A percentile compares a stretch with the other conserved stretches of the same genome.
Evolutionary conservation across 192 early-diverging fungal genomes (phyloP).

Genomic region (Umbelopsis sp.): DNA sequence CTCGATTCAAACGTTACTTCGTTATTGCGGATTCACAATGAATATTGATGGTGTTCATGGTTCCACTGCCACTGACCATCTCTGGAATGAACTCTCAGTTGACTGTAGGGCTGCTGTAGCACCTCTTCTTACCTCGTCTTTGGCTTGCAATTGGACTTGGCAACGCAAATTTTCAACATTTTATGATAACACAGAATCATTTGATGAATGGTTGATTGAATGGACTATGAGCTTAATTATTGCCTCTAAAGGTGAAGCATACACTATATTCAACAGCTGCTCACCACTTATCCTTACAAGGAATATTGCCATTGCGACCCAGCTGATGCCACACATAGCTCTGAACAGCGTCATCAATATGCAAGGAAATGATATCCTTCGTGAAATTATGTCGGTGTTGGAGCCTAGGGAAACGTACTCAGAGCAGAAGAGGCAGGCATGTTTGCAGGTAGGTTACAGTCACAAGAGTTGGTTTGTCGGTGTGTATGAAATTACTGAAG

Average conservation of each 20-base stretch:
- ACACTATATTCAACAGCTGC: slow-evolving; percentile 19
- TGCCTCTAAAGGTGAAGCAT: background rate
- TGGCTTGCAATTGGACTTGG: slow-evolving; percentile 10
- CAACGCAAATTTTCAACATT: background rate
- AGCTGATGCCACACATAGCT: slow-evolving; percentile 12
- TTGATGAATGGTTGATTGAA: background rate
- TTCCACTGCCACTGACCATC: background rate
- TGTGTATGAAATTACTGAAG: no score
- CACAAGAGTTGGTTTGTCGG: no score
- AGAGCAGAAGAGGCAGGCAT: background rate
- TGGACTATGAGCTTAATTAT: slow-evolving; percentile 6
- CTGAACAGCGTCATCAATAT: background rate
- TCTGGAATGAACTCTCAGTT: background rate
- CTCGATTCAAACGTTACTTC: background rate
- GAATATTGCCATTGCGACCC: background rate
- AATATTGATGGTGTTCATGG: background rate
- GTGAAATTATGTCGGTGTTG: slow-evolving; percentile 16
- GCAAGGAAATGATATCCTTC: background rate
- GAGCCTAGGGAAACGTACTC: background rate
- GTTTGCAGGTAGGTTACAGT: background rate
- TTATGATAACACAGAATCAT: background rate
- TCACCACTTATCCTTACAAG: slow-evolving; percentile 8
- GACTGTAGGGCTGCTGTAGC: background rate
- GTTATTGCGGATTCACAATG: background rate
- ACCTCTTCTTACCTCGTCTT: background rate